phyloP scores from a whole-genome alignment of 192 early-diverging fungal species.

The Endogone sp. region DNA sequence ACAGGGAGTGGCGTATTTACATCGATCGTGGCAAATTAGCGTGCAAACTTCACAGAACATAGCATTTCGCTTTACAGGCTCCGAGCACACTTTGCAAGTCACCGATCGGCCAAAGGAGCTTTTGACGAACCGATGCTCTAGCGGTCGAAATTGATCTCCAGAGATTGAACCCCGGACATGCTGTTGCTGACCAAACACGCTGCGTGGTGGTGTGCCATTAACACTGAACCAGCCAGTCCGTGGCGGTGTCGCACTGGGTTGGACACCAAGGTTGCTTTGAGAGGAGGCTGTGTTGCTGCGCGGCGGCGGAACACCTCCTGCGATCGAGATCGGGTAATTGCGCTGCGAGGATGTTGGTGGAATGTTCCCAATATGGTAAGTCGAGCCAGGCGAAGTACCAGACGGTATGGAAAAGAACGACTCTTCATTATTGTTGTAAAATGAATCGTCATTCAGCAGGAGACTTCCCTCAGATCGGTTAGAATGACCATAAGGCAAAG shows the following conservation, averaged over 20 bases:
- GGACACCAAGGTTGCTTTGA: not conserved
- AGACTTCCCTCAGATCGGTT: constrained; percentile 1
- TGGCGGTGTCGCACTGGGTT: not conserved
- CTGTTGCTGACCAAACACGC: not conserved
- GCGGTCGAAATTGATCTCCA: constrained; percentile 17
- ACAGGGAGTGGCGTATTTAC: constrained; percentile 24
- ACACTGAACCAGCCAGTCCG: not conserved
- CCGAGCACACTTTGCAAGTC: constrained; percentile 45
- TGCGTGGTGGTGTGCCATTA: not conserved
- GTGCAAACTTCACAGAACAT: constrained; percentile 53
- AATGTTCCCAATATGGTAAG: not conserved
- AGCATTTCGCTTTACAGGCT: constrained; percentile 37
- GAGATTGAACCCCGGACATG: constrained; percentile 2
- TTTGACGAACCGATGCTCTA: constrained; percentile 50
- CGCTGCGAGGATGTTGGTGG: not conserved
- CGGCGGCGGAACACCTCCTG: not conserved
- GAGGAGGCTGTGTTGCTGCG: constrained; percentile 7
- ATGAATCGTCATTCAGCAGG: not conserved
- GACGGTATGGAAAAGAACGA: not conserved
- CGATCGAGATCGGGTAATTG: not conserved
- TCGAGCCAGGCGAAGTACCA: not conserved
- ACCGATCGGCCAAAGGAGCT: constrained; percentile 53
- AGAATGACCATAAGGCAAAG: not conserved
- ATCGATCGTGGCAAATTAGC: constrained; percentile 36
- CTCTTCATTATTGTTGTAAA: not conserved